Evolutionary conservation across 1,284 basidiomycete genomes (phyloP).

Genomic region (Cutaneotrichosporon sp.): DNA sequence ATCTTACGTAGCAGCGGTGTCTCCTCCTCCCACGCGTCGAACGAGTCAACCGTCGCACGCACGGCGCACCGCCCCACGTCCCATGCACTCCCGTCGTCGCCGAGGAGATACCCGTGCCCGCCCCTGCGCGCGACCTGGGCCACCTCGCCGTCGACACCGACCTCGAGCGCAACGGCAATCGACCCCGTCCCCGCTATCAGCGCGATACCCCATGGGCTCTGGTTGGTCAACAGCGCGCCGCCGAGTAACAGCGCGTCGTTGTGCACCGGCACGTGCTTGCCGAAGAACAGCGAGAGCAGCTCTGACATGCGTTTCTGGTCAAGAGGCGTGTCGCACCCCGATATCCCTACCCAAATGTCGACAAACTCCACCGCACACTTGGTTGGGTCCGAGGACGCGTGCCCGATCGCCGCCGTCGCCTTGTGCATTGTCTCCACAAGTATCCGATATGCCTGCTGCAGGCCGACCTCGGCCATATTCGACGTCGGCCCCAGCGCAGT

Average conservation of each 20-base stretch:
- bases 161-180: constrained; percentile 28
- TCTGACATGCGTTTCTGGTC: constrained; percentile 28
- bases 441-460: constrained; percentile 23
- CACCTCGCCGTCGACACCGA: constrained; percentile 19
- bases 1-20: constrained; percentile 23
- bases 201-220: constrained; percentile 34
- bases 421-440: constrained; percentile 20
- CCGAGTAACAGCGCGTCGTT: constrained; percentile 40
- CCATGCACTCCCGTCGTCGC: constrained; percentile 38
- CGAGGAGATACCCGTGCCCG: constrained; percentile 35
- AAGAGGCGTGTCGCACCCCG: constrained; percentile 33
- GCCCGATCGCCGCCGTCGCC: constrained; percentile 12
- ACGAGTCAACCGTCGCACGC: constrained; percentile 25
- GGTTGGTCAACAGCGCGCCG: constrained; percentile 26
- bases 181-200: constrained; percentile 39
- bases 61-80: constrained; percentile 33
- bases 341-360: constrained; percentile 34
- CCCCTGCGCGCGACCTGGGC: constrained; percentile 27
- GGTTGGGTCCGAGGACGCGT: too few species aligned
- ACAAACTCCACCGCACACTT: constrained; percentile 20
- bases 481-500: constrained; percentile 27
- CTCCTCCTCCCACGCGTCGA: constrained; percentile 24
- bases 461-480: constrained; percentile 36
- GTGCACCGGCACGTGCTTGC: constrained; percentile 12
- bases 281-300: constrained; percentile 27